Evolutionary conservation across 805 yeast species (phyloP).

Genomic region (Metschnikowia anglica): DNA sequence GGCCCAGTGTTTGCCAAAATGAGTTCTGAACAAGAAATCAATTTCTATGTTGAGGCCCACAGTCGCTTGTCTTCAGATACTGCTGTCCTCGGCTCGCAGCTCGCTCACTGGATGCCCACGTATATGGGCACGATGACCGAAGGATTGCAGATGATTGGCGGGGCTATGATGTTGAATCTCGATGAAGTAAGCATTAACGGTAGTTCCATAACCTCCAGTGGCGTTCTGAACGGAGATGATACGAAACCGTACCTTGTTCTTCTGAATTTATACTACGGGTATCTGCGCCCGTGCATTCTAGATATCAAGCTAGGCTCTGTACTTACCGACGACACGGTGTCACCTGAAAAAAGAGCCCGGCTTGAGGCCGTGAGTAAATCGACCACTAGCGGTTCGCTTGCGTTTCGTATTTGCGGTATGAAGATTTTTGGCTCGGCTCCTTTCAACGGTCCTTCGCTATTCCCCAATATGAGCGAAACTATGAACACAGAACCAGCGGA

Average conservation of each 20-base stretch:
- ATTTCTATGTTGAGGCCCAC: constrained; percentile 57
- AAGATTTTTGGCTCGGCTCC: constrained; percentile 38
- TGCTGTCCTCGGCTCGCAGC: constrained; percentile 28
- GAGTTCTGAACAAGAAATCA: constrained; percentile 60
- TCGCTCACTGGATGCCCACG: constrained; percentile 60
- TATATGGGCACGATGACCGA: constrained; percentile 59
- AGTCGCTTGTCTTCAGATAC: constrained; percentile 22
- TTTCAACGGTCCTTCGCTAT: constrained; percentile 11
- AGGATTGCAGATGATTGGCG: constrained; percentile 28
- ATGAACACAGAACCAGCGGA: constrained; percentile 18
- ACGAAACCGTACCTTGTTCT: constrained; percentile 54
- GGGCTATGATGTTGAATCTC: constrained; percentile 11
- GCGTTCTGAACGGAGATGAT: no score
- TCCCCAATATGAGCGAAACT: constrained; percentile 21
- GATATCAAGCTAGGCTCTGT: constrained; percentile 81
- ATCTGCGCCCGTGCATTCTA: constrained; percentile 62
- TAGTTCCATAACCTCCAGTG: no score
- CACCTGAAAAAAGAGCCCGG: constrained; percentile 58
- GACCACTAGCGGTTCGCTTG: constrained; percentile 80
- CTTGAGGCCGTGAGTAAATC: constrained; percentile 58
- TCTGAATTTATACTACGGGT: constrained; percentile 66
- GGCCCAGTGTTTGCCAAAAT: constrained; percentile 76
- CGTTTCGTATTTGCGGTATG: constrained; percentile 88
- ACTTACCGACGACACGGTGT: constrained; percentile 56
- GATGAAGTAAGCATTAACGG: constrained; percentile 2